Evolutionary conservation across 768 basidiomycete species (phyloP).

Genomic region (Russula brevipes): DNA sequence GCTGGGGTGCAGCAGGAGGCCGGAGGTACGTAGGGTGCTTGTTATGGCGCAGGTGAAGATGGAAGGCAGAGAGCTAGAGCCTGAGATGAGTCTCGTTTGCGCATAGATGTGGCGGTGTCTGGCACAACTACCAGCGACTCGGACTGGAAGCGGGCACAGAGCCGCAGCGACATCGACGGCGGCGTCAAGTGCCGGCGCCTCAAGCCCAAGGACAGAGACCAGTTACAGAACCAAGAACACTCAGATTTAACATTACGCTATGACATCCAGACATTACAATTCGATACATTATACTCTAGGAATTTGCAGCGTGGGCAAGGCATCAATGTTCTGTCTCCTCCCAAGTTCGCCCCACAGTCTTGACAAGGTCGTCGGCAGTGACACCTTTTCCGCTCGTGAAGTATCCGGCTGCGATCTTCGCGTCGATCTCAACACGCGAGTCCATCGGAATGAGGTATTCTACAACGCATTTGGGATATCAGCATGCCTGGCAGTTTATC

Average conservation of each 20-base stretch:
- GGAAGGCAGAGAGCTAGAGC: neutral
- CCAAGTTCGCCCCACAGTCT: conserved; percentile 87
- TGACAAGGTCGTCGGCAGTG: conserved; percentile 70
- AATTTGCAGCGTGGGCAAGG: neutral
- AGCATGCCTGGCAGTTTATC: neutral
- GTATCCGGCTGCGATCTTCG: conserved; percentile 93
- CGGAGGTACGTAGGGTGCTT: neutral
- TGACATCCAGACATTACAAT: neutral
- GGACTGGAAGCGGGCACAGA: neutral
- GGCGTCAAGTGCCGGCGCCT: neutral
- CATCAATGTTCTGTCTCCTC: conserved; percentile 81
- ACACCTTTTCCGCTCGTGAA: conserved; percentile 77
- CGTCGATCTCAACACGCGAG: conserved; percentile 90
- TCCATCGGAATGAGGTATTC: conserved; percentile 88
- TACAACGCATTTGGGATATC: conserved; percentile 23
- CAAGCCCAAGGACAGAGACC: too few relatives aligned
- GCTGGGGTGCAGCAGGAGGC: conserved; percentile 18
- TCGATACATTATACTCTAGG: conserved; percentile 1
- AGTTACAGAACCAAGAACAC: too few relatives aligned
- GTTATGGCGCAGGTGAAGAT: neutral
- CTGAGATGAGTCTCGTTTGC: too few relatives aligned
- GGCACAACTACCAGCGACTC: neutral
- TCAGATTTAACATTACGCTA: neutral
- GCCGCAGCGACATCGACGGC: neutral
- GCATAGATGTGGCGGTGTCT: neutral